Percentiles rank a stretch among this genome's conserved stretches.
These are phyloP conservation scores for Tetrapisispora arboricola DNA, from an alignment of 805 yeast species.

Conservation along the genomic window DNA sequence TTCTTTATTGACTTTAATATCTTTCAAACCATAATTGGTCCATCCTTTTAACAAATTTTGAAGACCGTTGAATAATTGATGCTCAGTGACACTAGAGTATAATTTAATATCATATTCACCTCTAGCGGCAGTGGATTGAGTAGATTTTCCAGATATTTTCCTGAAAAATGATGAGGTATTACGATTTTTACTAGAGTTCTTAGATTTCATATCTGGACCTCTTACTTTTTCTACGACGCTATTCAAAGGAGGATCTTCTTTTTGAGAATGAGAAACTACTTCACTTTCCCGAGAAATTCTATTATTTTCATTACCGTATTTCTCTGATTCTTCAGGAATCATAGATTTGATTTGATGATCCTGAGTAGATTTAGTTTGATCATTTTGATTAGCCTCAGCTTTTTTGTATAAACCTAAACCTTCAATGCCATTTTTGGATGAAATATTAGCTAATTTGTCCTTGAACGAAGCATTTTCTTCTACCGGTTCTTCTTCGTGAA, in stretches of 20 bases:
- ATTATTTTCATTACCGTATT: constrained; percentile 19
- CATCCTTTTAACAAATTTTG: constrained; percentile 53
- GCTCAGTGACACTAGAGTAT: constrained; percentile 28
- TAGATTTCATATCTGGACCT: background rate
- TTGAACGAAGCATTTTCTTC: constrained; percentile 4
- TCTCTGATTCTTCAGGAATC: constrained; percentile 14
- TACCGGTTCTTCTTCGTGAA: constrained; percentile 2
- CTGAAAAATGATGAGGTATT: constrained; percentile 27
- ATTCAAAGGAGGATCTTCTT: constrained; percentile 8
- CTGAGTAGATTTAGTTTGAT: too few species aligned
- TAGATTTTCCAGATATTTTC: constrained; percentile 23
- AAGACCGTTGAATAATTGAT: constrained; percentile 56
- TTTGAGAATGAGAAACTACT: constrained; percentile 7
- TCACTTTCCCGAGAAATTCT: constrained; percentile 9
- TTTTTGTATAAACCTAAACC: constrained; percentile 25
- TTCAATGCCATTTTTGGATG: constrained; percentile 16
- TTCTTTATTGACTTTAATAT: constrained; percentile 38
- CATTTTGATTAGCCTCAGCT: constrained; percentile 2
- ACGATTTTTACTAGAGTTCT: background rate
- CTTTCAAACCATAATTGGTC: constrained; percentile 60
- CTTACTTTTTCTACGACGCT: constrained; percentile 8
- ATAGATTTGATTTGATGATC: constrained; percentile 9
- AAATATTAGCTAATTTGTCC: constrained; percentile 22
- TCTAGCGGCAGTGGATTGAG: background rate
- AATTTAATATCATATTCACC: constrained; percentile 15